Conservation (phyloP, 768 basidiomycete genomes). For the Collybia sordida region DNA sequence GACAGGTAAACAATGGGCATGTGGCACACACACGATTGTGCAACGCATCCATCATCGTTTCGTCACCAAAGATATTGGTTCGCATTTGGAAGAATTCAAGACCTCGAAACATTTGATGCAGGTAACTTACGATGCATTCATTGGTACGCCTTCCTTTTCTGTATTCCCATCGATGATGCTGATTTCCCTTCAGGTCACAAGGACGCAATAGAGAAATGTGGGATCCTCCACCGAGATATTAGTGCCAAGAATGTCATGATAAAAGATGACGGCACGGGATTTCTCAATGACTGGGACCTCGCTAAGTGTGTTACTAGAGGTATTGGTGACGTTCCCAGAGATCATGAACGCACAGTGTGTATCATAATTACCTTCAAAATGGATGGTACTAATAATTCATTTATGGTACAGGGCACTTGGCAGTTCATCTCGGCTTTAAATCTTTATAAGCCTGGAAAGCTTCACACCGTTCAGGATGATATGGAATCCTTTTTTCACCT, state of each 20-base stretch:
- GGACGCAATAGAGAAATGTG: not conserved
- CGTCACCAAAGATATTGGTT: constrained; percentile 13
- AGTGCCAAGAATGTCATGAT: constrained; percentile 1
- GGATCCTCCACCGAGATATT: constrained; percentile 1
- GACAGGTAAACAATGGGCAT: too few species aligned
- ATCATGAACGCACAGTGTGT: not conserved
- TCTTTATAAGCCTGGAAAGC: not conserved
- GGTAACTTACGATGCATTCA: constrained; percentile 16
- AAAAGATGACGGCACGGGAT: not conserved
- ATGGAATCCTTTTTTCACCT: not conserved
- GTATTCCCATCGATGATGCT: not conserved
- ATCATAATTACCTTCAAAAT: not conserved
- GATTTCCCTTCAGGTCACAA: not conserved
- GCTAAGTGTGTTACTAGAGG: not conserved
- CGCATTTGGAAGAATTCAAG: constrained; percentile 4
- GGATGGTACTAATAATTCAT: not conserved
- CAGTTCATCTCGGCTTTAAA: constrained; percentile 2
- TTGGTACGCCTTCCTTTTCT: constrained; percentile 12
- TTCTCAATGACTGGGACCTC: too few species aligned
- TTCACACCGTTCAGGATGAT: not conserved
- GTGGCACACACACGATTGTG: too few species aligned
- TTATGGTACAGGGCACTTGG: constrained; percentile 3
- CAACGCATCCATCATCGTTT: constrained; percentile 20
- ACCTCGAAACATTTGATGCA: constrained; percentile 13
- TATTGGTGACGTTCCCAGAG: not conserved